Evolutionary conservation across 1,139 yeast genomes (phyloP), one percentile per base, ranked within the genome.

Genomic region (Debaryomyces subglobosus): DNA sequence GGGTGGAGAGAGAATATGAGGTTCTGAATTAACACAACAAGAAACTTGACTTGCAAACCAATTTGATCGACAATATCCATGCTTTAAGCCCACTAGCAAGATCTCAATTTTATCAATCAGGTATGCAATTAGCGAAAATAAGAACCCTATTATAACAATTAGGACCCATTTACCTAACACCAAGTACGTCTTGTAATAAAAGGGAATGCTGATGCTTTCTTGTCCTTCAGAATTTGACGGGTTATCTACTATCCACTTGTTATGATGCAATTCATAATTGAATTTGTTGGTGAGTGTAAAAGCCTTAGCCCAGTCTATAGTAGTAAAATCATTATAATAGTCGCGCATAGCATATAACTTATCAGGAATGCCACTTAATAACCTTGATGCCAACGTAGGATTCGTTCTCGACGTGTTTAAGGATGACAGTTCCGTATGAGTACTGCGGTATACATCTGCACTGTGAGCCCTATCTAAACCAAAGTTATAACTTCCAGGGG

Each of bases 261-360:
- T 64, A 57, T 58, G 55, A 38, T 56, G 43, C 38, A 82, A 57
- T 39, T 69, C 68, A 53, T 69, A 78, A 52, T 75, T 70, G 45
- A 82, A 68, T 39, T 68, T 65, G 37, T 82, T 79, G 42, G 79
- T 79, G 51, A 69, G 65, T 25, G 80, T 68, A 39, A 74, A 74
- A 27, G 84, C 85, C 38, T 74, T 71, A 3, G 81, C 77, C 87
- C 87, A 83, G 64, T 83, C 88, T n/a, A 82, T 79, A n/a, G 86
- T 81, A 21, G 88, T 82, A 62, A 82, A 83, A 60, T 83, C 86
- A 60, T 83, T 84, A 59, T 82, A 82, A 64, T 69, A 79, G 55
- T 67, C 69, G 36, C 78, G 53, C 36, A 63, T 49, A 6, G 61
- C 44, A 44, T 58, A 60, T 16, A 66, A 49, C 3, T 59, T 47